Evolutionary conservation across 345 rosid species (phyloP), one percentile per base, ranked within the genome.

Genomic region (Populus pruinosa): DNA sequence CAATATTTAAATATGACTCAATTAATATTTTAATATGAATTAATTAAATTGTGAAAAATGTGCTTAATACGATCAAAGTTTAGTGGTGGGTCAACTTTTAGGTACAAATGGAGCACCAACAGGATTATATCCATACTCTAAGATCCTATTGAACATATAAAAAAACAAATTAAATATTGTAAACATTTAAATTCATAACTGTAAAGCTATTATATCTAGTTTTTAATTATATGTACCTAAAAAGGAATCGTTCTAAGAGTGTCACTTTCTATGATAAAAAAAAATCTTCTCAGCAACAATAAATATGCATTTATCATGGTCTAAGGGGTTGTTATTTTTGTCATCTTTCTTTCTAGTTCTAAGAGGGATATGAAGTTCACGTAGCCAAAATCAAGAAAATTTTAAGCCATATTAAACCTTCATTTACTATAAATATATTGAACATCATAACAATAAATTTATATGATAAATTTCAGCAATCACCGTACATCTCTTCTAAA

Each of bases 51-150:
- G 25, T 25, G 25, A 25, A 25, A 25, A 25, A 25, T 93, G 90
- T 94, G 97, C 44, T 79, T 85, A 27, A 93, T 84, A 75, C 93
- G 98, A 85, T 90, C 90, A 0, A 97, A 91, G 91, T 94, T 91
- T 35, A 94, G 79, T 35, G 75, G 85, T 1, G 95, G 87, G 82
- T 90, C 98, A 12, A 93, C 94, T 69, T 91, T 89, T 17, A 95
- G 98, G 89, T 94, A 94, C 65, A 93, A 76, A 36, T 95, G 84
- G 85, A 93, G 97, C 55, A 93, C 98, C 83, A 94, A 80, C 80
- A 93, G 97, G 49, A 98, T 95, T 87, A 96, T 87, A 21, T 97
- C 98, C 10, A 95, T 96, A 75, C 98, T 95, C 85, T 95, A 96
- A 72, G 97, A 79, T 33, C 98, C 96, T 92, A 83, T 71, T 8